Base-by-base conservation (phyloP, 2,329 filamentous ascomycete genomes). In the Cercospora sesami region DNA sequence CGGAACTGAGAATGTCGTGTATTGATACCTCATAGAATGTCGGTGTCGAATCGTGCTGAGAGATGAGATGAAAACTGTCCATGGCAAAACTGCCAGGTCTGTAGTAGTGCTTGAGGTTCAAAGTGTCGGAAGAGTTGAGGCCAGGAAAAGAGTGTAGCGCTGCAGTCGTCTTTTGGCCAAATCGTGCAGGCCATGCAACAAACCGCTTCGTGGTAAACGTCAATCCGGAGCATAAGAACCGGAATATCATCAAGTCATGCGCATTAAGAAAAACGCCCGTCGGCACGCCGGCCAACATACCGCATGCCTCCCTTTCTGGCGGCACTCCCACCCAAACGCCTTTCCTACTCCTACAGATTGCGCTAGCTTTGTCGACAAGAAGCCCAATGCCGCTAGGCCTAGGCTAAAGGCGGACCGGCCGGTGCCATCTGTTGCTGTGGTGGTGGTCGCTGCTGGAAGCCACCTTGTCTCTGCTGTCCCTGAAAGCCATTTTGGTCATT, bases 401-500 rank as follows among this genome's bases (percentile, higher is more conserved):
- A 73, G 72, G 74, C 69, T 53, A 73, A 70, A 31, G 75, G 71
- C 53, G 74, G 74, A 67, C 74, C 70, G 31, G 73, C 69, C 21
- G 75, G 68, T 59, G 74, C 73, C 69, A 73, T 71, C 69, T 75
- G 74, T 53, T 75, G 76, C 66, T 75, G 74, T 45, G 73, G 76
- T 45, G 71, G 73, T 18, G 66, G 72, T 61, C 70, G 72, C 69
- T 76, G 75, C 61, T 73, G 73, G 68, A 73, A 77, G 57, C 75
- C 75, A 51, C 72, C 73, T 60, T 73, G 74, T 59, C 71, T 69
- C 66, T 75, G 75, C 58, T 72, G 72, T 53, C 74, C 75, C 57
- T 76, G 74, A 61, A 74, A 75, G 57, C 76, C 76, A 57, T 76
- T 76, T 60, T 71, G 71, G 42, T 72, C 71, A 60, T 77, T 74